These are phyloP conservation scores for Ophidiomyces ophidiicola DNA, from an alignment of 2,329 filamentous ascomycete genomes.

Conservation along the genomic window DNA sequence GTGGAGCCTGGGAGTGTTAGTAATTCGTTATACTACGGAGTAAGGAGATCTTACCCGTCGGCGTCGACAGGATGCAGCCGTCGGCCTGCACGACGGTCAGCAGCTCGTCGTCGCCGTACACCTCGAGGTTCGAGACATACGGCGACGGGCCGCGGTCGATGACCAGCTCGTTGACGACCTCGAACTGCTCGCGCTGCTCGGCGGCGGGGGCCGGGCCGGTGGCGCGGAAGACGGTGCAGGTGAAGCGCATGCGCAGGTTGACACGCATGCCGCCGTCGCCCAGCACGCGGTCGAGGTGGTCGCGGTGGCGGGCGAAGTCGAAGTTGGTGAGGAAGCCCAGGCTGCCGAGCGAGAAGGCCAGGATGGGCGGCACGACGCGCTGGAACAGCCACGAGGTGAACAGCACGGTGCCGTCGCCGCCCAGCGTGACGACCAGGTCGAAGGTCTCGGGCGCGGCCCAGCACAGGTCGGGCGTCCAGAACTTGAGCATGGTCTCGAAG, in stretches of 20 bases:
- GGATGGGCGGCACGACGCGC: slow-evolving; percentile 79
- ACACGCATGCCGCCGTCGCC: slow-evolving; percentile 92
- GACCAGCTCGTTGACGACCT: slow-evolving; percentile 95
- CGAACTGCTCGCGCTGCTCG: slow-evolving; percentile 88
- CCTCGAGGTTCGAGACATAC: slow-evolving; percentile 91
- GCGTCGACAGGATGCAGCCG: slow-evolving; percentile 94
- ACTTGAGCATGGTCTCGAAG: slow-evolving; percentile 74
- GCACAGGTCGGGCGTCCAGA: slow-evolving; percentile 94
- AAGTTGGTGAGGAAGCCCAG: slow-evolving; percentile 95
- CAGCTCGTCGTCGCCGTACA: slow-evolving; percentile 90
- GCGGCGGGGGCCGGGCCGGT: slow-evolving; percentile 47
- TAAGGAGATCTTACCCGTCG: slow-evolving; percentile 50
- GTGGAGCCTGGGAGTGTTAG: slow-evolving; percentile 49
- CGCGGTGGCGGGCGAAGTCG: slow-evolving; percentile 79
- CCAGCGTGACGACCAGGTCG: slow-evolving; percentile 83
- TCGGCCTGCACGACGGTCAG: slow-evolving; percentile 94
- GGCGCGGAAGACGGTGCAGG: slow-evolving; percentile 85
- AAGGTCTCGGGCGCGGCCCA: slow-evolving; percentile 91
- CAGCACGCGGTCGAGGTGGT: slow-evolving; percentile 80
- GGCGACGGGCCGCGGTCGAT: slow-evolving; percentile 94
- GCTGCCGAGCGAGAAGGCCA: slow-evolving; percentile 85
- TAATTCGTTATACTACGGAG: slow-evolving; percentile 7
- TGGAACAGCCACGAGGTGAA: slow-evolving; percentile 97
- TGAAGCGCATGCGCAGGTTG: slow-evolving; percentile 96
- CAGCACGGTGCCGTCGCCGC: slow-evolving; percentile 91